Base-by-base conservation (phyloP, 306 rosid genomes). In the Cicer judaicum region DNA sequence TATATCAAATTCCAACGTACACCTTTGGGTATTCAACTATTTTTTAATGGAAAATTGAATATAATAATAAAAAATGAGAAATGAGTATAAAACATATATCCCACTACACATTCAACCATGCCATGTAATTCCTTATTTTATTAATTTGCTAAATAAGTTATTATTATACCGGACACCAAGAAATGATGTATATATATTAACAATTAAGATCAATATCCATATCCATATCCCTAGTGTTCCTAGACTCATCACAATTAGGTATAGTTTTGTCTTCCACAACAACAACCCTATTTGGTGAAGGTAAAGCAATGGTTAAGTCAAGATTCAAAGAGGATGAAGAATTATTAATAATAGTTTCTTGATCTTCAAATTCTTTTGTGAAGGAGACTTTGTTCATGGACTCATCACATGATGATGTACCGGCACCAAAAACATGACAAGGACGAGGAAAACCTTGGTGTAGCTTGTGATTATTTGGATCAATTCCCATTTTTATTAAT, bases 291-390 rank as follows among this genome's bases (percentile, higher is more conserved):
- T 38, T 61, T 14, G 81, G 55, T 1, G 77, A 62, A 79, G 89
- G 88, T 60, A 85, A 84, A 12, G 92, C 92, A 77, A 88, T 88
- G 59, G 85, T 77, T 64, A 88, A 78, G 29, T 88, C 88, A 50
- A 88, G 92, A 84, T 88, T 85, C 80, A 88, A 67, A 36, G 68
- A 64, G 2, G 84, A 34, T 11, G 86, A 68, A 0, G 86, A 74
- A 24, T 52, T 40, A 50, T 44, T 56, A 29, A 29, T 29, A 29
- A 29, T 29, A n/a, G 63, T 49, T 18, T 76, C 82, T 42, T 29
- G 34, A 29, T 81, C 70, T 72, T 66, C 84, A 18, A 70, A 52
- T 5, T 78, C 56, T 8, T 67, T 55, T 15, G 82, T 41, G 5
- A 16, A 38, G 43, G 54, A 14, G 55, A 13, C 75, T 55, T 76